Conservation (phyloP, 257 asterid genomes). For the Fraxinus quadrangulata region DNA sequence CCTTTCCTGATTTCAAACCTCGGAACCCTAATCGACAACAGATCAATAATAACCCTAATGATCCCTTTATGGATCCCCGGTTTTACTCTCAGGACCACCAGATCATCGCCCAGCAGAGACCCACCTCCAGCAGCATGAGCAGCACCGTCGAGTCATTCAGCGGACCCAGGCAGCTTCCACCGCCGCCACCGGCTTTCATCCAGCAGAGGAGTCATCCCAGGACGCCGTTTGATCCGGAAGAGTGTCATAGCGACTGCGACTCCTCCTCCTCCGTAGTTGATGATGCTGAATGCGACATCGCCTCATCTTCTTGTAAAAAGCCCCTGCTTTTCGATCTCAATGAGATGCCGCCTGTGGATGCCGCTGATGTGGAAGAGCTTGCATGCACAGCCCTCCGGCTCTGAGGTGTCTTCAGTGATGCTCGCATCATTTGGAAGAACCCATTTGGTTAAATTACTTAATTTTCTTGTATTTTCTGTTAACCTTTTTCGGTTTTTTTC, state of each 20-base stretch:
- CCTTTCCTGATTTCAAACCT: conserved; percentile 5
- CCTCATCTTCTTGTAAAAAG: conserved; percentile 9
- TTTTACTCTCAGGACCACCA: conserved; percentile 9
- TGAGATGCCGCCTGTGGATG: conserved; percentile 7
- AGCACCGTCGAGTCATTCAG: conserved; percentile 25
- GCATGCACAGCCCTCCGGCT: conserved; percentile 24
- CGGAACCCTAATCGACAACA: conserved; percentile 3
- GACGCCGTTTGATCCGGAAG: conserved; percentile 10
- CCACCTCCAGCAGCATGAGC: conserved; percentile 21
- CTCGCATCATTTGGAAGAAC: conserved; percentile 9
- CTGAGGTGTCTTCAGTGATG: conserved; percentile 5
- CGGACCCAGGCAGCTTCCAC: conserved; percentile 16
- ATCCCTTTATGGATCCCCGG: conserved; percentile 19
- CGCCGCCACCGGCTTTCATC: neutral
- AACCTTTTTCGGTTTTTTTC: neutral
- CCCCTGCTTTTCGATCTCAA: conserved; percentile 19
- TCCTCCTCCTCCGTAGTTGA: conserved; percentile 24
- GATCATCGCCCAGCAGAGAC: conserved; percentile 20
- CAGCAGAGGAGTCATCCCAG: conserved; percentile 10
- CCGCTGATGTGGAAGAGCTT: conserved; percentile 32
- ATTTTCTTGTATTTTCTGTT: conserved; percentile 21
- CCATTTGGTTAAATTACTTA: conserved; percentile 12
- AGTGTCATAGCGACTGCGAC: conserved; percentile 22
- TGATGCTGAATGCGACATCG: conserved; percentile 13
- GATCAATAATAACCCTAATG: conserved; percentile 3